Base-by-base conservation (phyloP, 73 alveolate species). In the Strombidium stylifer region DNA sequence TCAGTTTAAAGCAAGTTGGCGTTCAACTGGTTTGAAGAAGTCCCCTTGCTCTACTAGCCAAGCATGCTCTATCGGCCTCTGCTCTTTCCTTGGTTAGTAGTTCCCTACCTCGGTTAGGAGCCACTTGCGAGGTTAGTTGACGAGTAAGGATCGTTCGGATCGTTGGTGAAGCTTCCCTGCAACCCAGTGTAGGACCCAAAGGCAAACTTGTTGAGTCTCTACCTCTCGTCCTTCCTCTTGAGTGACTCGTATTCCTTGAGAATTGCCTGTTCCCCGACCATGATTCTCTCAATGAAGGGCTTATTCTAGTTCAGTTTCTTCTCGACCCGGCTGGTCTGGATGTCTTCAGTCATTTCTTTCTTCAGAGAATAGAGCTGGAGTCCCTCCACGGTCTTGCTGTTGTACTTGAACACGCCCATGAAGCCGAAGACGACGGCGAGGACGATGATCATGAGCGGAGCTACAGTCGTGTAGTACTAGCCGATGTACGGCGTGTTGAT, bases 401-500 rank as follows among this genome's bases (percentile, higher is more conserved):
- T 30, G 45, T 25, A 37, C 52, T 71, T 71, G 10, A 68, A 25
- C 10, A 32, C n/a, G 27, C 61, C 27, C 31, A 66, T 25, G 18
- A 56, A 26, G 24, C 59, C 67, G 23, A 73, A 49, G 1, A 64
- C 45, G 10, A 64, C 49, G 8, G 77, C 89, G 16, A 76, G 26
- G 41, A 76, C 32, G 1, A 64, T 20, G 45, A 76, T 76, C 41
- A 50, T 53, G 35, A 42, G 37, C 1, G 89, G 82, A 61, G 54
- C 36, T 1, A 66, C 54, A 30, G 68, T 24, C 47, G 64, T 76
- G 64, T 49, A 76, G 48, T 76, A 49, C 36, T 40, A 49, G 16
- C 89, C 89, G 24, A 76, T 54, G 76, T 65, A 76, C 14, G 89
- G 89, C 39, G 54, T 77, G 37, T 66, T 57, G 5, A 64, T 65